phyloP scores from a whole-genome alignment of 2,329 filamentous ascomycete genomes.

The Aspergillus alliaceus region DNA sequence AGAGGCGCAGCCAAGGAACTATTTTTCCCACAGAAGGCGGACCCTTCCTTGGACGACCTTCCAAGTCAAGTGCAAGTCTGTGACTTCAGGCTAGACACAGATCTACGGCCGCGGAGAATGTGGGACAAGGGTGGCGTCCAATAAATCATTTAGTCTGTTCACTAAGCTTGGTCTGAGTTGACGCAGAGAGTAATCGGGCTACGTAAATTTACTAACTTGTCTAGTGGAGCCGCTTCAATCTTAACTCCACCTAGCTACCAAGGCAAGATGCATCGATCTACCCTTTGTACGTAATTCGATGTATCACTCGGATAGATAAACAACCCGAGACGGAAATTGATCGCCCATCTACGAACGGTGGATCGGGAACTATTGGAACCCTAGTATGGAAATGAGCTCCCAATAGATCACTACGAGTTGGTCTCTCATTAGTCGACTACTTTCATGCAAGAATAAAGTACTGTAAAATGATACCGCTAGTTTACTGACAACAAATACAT shows the following conservation, averaged over 20 bases:
- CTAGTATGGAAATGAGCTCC: not conserved
- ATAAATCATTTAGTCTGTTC: no score
- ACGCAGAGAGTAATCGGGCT: not conserved
- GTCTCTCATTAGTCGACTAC: no score
- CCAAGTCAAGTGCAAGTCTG: not conserved
- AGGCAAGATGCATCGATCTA: no score
- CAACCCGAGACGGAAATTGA: not conserved
- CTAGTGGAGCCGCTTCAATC: not conserved
- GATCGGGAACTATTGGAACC: not conserved
- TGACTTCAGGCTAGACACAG: not conserved
- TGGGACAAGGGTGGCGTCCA: not conserved
- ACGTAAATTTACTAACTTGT: not conserved
- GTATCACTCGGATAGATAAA: not conserved
- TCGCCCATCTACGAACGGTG: not conserved
- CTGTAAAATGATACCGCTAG: not conserved
- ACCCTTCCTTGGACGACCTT: not conserved
- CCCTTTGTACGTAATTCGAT: no score
- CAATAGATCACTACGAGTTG: no score
- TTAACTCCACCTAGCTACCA: no score
- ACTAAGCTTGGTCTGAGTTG: not conserved
- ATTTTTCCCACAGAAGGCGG: not conserved
- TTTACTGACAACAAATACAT: no score
- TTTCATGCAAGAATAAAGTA: no score
- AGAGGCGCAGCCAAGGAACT: not conserved
- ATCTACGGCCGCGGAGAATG: not conserved